These are phyloP conservation scores for Ceratobasidium sp. DNA, from an alignment of 1,284 basidiomycete genomes.

Conservation along the genomic window DNA sequence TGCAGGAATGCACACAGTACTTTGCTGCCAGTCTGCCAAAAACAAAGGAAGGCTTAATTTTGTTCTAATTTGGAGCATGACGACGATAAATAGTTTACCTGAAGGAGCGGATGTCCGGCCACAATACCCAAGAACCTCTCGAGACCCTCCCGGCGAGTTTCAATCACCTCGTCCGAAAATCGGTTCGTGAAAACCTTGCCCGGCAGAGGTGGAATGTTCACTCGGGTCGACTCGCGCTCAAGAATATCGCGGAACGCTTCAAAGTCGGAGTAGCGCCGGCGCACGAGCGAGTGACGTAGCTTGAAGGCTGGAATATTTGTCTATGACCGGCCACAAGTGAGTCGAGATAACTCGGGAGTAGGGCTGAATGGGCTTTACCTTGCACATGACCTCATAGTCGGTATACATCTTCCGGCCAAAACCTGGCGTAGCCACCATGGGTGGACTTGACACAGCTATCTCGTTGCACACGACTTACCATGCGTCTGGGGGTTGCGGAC, in stretches of 20 bases:
- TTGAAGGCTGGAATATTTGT: slow-evolving; percentile 99
- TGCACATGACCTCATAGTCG: slow-evolving; percentile 98
- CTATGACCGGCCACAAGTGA: slow-evolving; percentile 56
- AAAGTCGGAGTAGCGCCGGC: slow-evolving; percentile 97
- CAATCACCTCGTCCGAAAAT: slow-evolving; percentile 98
- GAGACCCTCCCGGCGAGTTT: slow-evolving; percentile 88
- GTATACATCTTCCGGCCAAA: slow-evolving; percentile 99
- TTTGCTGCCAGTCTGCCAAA: slow-evolving; percentile 90
- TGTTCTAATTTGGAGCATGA: not conserved
- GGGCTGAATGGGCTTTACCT: slow-evolving; percentile 66
- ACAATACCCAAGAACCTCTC: slow-evolving; percentile 97
- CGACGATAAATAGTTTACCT: slow-evolving; percentile 65
- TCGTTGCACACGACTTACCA: slow-evolving; percentile 63
- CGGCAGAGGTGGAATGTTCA: slow-evolving; percentile 96
- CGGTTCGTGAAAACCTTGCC: slow-evolving; percentile 97
- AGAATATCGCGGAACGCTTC: slow-evolving; percentile 99
- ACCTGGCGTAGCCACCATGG: slow-evolving; percentile 60
- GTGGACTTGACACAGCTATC: not conserved
- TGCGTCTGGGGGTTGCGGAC: slow-evolving; percentile 97
- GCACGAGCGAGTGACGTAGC: slow-evolving; percentile 91
- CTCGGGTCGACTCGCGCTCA: slow-evolving; percentile 94
- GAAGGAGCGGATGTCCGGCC: slow-evolving; percentile 94
- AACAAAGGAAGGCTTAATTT: slow-evolving; percentile 3
- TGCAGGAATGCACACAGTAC: slow-evolving; percentile 97
- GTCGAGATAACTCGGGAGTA: not conserved